phyloP scores from a whole-genome alignment of 352 stramenopile species.

The Phytophthora aleatoria region DNA sequence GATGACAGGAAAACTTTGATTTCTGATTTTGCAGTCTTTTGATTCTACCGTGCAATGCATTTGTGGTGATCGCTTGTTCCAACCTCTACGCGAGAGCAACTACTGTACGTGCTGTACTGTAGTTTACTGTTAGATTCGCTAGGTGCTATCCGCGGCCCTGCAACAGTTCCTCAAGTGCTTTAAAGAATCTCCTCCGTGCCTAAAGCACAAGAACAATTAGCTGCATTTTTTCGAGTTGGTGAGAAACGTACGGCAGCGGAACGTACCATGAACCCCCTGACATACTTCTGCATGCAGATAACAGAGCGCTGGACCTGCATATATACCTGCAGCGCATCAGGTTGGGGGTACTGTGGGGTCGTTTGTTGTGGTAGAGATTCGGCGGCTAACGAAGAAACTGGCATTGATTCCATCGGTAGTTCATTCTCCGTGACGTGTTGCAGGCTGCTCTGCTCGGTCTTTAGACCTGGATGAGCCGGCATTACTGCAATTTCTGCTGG shows the following conservation, averaged over 20 bases:
- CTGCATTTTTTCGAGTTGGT: neutral
- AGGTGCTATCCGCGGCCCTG: conserved; percentile 8
- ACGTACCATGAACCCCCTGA: conserved; percentile 33
- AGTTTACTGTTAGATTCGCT: neutral
- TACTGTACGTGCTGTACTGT: too few species aligned
- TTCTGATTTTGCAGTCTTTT: too few species aligned
- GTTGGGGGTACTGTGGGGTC: neutral
- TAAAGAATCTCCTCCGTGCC: conserved; percentile 28
- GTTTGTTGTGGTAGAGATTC: conserved; percentile 1
- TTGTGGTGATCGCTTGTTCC: too few species aligned
- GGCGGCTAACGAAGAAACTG: neutral
- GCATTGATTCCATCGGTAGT: neutral
- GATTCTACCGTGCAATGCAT: too few species aligned
- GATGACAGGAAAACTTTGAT: too few species aligned
- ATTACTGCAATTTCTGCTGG: conserved; percentile 7
- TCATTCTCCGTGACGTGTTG: conserved; percentile 15
- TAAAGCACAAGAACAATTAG: conserved; percentile 4
- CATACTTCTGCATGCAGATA: conserved; percentile 35
- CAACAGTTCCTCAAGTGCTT: conserved; percentile 27
- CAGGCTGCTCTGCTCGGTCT: neutral
- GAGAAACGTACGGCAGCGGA: neutral
- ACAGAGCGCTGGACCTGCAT: conserved; percentile 31
- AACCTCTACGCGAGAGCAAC: too few species aligned
- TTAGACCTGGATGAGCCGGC: neutral
- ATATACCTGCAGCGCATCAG: conserved; percentile 28